Conservation (phyloP, 2,329 filamentous ascomycete species). For the Xylariaceae sp. region DNA sequence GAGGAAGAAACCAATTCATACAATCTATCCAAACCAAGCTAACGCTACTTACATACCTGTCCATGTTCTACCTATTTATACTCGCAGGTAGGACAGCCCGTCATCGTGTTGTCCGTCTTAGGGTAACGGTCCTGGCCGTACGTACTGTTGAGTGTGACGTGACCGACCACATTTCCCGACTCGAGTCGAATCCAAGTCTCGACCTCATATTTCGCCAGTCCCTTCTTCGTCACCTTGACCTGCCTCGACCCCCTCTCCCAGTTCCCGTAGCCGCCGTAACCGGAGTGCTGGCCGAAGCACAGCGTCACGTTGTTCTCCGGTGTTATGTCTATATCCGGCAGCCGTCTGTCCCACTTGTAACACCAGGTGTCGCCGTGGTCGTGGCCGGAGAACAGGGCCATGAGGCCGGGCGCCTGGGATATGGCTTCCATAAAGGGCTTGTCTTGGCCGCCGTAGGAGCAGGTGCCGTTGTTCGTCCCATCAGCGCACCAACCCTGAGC, state of each 20-base stretch:
- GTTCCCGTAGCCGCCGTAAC: conserved; percentile 64
- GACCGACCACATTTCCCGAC: conserved; percentile 45
- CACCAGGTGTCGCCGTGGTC: conserved; percentile 61
- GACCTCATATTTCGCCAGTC: conserved; percentile 36
- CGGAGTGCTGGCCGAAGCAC: conserved; percentile 60
- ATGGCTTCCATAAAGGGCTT: conserved; percentile 59
- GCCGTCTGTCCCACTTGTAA: conserved; percentile 38
- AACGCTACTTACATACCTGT: no score
- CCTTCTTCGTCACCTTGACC: conserved; percentile 42
- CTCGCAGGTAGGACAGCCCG: conserved; percentile 26
- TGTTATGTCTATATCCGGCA: conserved; percentile 27
- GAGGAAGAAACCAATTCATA: no score
- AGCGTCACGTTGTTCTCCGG: conserved; percentile 36
- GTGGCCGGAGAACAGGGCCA: conserved; percentile 59
- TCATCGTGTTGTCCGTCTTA: conserved; percentile 34
- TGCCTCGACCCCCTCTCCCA: conserved; percentile 59
- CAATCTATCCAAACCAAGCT: no score
- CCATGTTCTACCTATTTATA: no score
- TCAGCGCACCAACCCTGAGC: conserved; percentile 41
- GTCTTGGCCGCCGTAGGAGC: conserved; percentile 47
- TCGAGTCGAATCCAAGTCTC: conserved; percentile 60
- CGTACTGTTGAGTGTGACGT: conserved; percentile 52
- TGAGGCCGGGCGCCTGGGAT: conserved; percentile 46
- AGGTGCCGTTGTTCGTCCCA: conserved; percentile 33
- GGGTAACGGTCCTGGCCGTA: conserved; percentile 53